A percentile compares a stretch with the other conserved stretches of the same genome.
Conservation (phyloP, 495 filamentous ascomycete genomes). For the Cercophora sp. region DNA sequence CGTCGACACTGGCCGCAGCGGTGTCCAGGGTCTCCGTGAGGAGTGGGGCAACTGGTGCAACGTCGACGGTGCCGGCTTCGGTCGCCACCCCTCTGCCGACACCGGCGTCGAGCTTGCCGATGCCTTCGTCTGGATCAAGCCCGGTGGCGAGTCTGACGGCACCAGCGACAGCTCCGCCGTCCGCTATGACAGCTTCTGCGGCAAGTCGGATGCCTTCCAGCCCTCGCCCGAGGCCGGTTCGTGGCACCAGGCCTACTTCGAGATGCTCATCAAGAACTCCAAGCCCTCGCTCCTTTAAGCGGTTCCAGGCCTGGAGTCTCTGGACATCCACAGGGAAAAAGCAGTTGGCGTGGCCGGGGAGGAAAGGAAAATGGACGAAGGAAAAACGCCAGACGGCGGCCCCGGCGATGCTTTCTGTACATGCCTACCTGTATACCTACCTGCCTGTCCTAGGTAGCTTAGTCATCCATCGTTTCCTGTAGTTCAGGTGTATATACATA, state of each 20-base stretch:
- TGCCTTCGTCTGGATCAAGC: constrained; percentile 83
- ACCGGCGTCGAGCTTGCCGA: constrained; percentile 62
- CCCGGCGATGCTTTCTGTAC: too few relatives aligned
- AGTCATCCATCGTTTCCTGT: constrained; percentile 1
- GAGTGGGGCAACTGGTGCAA: constrained; percentile 86
- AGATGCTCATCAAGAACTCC: constrained; percentile 64
- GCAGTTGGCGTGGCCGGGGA: neutral
- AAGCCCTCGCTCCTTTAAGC: constrained; percentile 52
- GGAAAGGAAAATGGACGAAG: neutral
- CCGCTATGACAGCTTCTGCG: constrained; percentile 72
- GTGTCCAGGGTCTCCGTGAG: constrained; percentile 61
- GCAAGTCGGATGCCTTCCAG: constrained; percentile 54
- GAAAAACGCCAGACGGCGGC: too few relatives aligned
- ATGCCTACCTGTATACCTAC: neutral
- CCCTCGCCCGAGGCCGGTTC: constrained; percentile 75
- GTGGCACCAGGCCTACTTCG: constrained; percentile 80
- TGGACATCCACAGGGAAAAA: neutral
- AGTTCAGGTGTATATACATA: constrained; percentile 8
- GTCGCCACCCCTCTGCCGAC: constrained; percentile 59
- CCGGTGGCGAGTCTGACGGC: constrained; percentile 77
- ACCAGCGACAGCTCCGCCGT: constrained; percentile 58
- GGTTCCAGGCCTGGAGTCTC: neutral
- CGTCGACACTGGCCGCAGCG: constrained; percentile 65
- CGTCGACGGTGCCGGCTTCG: constrained; percentile 69
- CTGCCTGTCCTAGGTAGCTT: too few relatives aligned